Evolutionary conservation across 805 yeast species (phyloP), one percentile per base, ranked within the genome.

Genomic region (Myxozyma kluyveri): DNA sequence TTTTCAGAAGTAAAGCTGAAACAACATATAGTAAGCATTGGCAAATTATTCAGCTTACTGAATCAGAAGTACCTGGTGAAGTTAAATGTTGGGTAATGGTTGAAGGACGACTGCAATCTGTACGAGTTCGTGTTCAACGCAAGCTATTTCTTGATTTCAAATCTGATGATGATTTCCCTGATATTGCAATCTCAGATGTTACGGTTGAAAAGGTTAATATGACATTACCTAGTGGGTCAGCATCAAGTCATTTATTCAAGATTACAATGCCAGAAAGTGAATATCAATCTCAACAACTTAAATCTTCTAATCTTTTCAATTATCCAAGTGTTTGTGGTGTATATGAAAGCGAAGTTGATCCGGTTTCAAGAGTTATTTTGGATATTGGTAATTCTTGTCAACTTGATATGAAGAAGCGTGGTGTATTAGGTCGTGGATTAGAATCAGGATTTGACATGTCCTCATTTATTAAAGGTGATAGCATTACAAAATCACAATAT

Each of bases 391-490:
- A 82, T 22, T 74, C 80, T 14, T 85, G 90, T 19, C 75, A 75
- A 14, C 84, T 90, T 57, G 87, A 82, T 57, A 83, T 84, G 41
- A 72, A 80, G 1, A 75, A 78, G 49, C 78, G 87, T n/a, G 96
- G 97, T 6, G 81, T 89, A 0, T 72, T 95, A 7, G 95, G 97
- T 5, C 80, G 78, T 62, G 95, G 96, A 26, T 71, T 93, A 51
- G 89, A 87, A 61, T 77, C 78, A 52, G 99, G 99, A 0, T 95
- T 95, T 67, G 80, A 84, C 12, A 64, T 78, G 50, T 19, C 52
- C 29, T 35, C 52, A 7, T 43, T 69, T 36, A 33, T 49, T 3
- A 44, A 47, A 36, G 42, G 24, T 22, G 45, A 42, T 4, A 14
- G 14, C 14, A 29, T 29, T 29, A 78, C 80, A 3, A 64, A 77